These are phyloP conservation scores for Beauveria asiatica DNA, from an alignment of 2,329 filamentous ascomycete species.

Conservation along the genomic window DNA sequence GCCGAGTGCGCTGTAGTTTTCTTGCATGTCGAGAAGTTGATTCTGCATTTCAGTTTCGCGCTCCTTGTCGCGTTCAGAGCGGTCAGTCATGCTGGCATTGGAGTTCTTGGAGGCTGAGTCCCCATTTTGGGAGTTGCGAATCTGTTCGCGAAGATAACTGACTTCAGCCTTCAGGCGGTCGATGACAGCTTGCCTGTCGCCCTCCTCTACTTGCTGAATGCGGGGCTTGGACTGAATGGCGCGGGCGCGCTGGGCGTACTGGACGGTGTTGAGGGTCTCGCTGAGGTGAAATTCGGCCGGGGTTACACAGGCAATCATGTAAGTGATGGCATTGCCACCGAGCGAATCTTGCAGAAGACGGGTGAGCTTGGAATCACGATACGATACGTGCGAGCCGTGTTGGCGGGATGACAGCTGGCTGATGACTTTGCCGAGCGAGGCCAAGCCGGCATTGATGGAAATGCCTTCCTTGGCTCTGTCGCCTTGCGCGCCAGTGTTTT, in stretches of 20 bases:
- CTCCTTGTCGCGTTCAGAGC: constrained; percentile 70
- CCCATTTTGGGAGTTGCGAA: constrained; percentile 61
- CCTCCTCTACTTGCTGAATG: constrained; percentile 88
- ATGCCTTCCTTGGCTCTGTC: constrained; percentile 94
- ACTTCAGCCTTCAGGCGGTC: constrained; percentile 91
- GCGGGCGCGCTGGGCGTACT: constrained; percentile 91
- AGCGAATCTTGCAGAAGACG: constrained; percentile 92
- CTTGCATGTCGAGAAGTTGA: constrained; percentile 83
- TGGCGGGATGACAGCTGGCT: constrained; percentile 91
- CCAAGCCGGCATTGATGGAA: constrained; percentile 93
- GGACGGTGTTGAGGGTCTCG: constrained; percentile 93
- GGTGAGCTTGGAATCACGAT: constrained; percentile 95
- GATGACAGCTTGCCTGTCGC: constrained; percentile 88
- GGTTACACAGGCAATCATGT: constrained; percentile 98
- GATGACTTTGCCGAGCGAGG: constrained; percentile 94
- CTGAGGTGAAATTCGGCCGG: constrained; percentile 95
- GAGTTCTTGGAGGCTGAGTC: constrained; percentile 47
- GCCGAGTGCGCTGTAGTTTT: constrained; percentile 87
- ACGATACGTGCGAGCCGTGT: constrained; percentile 84
- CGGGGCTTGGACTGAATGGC: constrained; percentile 96
- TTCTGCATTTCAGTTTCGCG: constrained; percentile 88
- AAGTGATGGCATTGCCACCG: constrained; percentile 94
- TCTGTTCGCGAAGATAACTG: constrained; percentile 86
- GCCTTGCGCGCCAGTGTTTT: constrained; percentile 93
- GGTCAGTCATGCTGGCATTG: constrained; percentile 51